Conservation (phyloP, 176 grass and related monocot genomes). For the Paspalum vaginatum region DNA sequence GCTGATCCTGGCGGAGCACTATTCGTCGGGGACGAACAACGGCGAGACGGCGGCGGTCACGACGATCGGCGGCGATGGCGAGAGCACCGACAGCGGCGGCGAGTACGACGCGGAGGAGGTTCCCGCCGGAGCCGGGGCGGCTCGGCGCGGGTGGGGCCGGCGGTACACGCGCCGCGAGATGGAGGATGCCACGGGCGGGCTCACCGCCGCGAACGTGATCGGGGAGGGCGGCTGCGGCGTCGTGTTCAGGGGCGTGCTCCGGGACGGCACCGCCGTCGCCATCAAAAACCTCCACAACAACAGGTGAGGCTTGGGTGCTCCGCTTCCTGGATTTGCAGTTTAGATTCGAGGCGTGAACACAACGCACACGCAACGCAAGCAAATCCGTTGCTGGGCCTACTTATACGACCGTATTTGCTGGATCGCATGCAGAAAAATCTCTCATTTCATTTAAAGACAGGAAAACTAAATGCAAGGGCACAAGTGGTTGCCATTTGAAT, state of each 20-base stretch:
- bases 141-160: slow-evolving; percentile 72
- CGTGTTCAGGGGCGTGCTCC: slow-evolving; percentile 73
- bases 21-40: slow-evolving; percentile 40
- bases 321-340: not conserved
- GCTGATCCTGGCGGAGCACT: slow-evolving; percentile 18
- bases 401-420: not conserved
- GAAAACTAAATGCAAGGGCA: not conserved
- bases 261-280: slow-evolving; percentile 70
- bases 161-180: slow-evolving; percentile 70
- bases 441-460: not conserved
- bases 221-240: slow-evolving; percentile 91
- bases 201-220: slow-evolving; percentile 68
- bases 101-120: slow-evolving; percentile 13
- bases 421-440: not conserved
- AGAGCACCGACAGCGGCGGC: slow-evolving; percentile 22
- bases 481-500: slow-evolving; percentile 27
- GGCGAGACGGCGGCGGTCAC: slow-evolving; percentile 36
- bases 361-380: not conserved
- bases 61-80: slow-evolving; percentile 53
- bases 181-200: slow-evolving; percentile 64
- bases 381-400: not conserved
- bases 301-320: slow-evolving; percentile 45
- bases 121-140: slow-evolving; percentile 43
- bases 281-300: slow-evolving; percentile 95
- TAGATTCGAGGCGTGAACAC: not conserved